Evolutionary conservation across 805 yeast species (phyloP).

Genomic region (Lipomyces starkeyi): DNA sequence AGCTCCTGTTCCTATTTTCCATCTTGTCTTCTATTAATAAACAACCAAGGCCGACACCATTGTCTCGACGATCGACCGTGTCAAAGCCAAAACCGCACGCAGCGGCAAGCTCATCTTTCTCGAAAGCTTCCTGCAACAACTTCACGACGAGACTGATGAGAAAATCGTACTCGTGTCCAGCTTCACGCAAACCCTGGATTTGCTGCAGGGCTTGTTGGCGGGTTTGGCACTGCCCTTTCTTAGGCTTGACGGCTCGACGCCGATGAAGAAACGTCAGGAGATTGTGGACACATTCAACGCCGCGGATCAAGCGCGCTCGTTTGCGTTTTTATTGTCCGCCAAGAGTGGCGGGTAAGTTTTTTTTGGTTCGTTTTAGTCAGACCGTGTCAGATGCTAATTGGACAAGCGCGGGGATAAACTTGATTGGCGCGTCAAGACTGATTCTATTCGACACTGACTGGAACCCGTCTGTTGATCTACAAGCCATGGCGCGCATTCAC

Average conservation of each 20-base stretch:
- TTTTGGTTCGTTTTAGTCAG: background rate
- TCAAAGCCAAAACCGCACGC: conserved; percentile 22
- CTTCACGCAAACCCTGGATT: conserved; percentile 83
- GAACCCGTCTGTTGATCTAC: conserved; percentile 93
- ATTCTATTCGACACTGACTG: conserved; percentile 92
- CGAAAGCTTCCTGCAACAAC: conserved; percentile 59
- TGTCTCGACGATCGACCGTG: conserved; percentile 17
- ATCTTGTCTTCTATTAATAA: no score
- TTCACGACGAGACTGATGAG: conserved; percentile 58
- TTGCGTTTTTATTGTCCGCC: conserved; percentile 80
- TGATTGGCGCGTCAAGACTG: conserved; percentile 87
- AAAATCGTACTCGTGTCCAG: conserved; percentile 87
- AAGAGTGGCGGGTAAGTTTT: conserved; percentile 76
- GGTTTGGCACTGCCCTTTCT: conserved; percentile 57
- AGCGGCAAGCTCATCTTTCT: conserved; percentile 73
- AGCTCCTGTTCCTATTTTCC: background rate
- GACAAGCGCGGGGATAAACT: conserved; percentile 70
- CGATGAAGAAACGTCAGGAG: conserved; percentile 65
- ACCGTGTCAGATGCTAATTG: background rate
- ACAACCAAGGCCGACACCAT: background rate
- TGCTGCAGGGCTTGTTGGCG: conserved; percentile 64
- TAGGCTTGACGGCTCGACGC: conserved; percentile 86
- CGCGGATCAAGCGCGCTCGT: conserved; percentile 48
- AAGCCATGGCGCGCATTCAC: conserved; percentile 94
- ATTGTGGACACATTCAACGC: conserved; percentile 74